These are phyloP conservation scores for Vanrija pseudolonga DNA, from an alignment of 1,284 basidiomycete species.

Conservation along the genomic window DNA sequence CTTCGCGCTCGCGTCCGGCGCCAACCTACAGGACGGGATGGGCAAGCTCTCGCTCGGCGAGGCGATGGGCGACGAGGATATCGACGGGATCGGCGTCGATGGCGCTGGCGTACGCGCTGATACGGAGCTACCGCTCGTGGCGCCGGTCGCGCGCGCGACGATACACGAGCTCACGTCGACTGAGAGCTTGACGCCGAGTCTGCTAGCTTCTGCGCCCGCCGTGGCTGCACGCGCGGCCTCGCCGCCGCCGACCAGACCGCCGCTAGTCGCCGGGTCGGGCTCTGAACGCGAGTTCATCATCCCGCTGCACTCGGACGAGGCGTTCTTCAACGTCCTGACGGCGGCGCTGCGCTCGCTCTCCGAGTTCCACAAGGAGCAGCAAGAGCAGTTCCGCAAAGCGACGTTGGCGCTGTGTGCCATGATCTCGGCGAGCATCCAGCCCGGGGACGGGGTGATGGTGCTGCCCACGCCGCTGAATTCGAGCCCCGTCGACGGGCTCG, in stretches of 20 bases:
- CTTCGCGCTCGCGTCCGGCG: slow-evolving; percentile 40
- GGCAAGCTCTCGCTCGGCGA: slow-evolving; percentile 34
- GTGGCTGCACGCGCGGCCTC: not conserved
- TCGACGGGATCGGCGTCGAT: slow-evolving; percentile 3
- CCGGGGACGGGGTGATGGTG: slow-evolving; percentile 37
- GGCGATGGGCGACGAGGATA: slow-evolving; percentile 9
- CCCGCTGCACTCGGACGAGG: slow-evolving; percentile 72
- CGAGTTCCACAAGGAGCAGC: slow-evolving; percentile 61
- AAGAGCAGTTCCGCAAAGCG: slow-evolving; percentile 61
- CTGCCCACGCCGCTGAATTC: slow-evolving; percentile 27
- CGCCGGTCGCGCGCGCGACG: not conserved
- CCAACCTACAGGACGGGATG: slow-evolving; percentile 21
- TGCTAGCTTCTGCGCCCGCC: no score
- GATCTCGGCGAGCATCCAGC: slow-evolving; percentile 62
- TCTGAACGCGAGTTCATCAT: slow-evolving; percentile 63
- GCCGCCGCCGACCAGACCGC: not conserved
- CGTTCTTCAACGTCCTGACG: slow-evolving; percentile 75
- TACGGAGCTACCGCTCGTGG: no score
- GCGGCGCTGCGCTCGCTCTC: slow-evolving; percentile 68
- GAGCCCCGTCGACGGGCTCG: not conserved
- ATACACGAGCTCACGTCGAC: slow-evolving; percentile 4
- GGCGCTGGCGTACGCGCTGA: not conserved
- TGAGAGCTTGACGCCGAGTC: not conserved
- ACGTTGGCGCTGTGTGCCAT: slow-evolving; percentile 60
- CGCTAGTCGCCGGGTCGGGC: not conserved